A percentile compares a stretch with the other conserved stretches of the same genome.
Evolutionary conservation across 2,329 filamentous ascomycete genomes (phyloP).

Genomic region (Epicoccum sorghinum): DNA sequence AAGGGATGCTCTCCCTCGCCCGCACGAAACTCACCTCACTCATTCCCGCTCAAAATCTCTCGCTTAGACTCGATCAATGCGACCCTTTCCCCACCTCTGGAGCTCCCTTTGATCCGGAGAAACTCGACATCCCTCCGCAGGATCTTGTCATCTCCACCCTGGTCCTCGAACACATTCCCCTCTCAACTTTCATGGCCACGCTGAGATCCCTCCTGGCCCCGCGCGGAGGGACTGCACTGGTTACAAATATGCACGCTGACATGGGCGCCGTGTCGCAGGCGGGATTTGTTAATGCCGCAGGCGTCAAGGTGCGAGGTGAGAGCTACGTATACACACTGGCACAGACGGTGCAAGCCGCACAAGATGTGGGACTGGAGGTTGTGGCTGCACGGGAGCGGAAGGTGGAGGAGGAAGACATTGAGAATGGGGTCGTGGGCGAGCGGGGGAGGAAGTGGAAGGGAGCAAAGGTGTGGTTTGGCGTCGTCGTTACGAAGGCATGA

Average conservation of each 20-base stretch:
- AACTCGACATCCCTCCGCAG: conserved; percentile 29
- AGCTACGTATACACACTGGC: conserved; percentile 63
- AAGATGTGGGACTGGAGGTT: conserved; percentile 39
- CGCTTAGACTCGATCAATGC: conserved; percentile 28
- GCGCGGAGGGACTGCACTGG: conserved; percentile 56
- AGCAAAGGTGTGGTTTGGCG: conserved; percentile 48
- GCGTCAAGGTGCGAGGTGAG: conserved; percentile 62
- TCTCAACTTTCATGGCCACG: conserved; percentile 57
- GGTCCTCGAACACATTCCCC: conserved; percentile 68
- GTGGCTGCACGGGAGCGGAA: conserved; percentile 35
- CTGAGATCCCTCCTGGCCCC: conserved; percentile 51
- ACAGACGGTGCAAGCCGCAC: conserved; percentile 60
- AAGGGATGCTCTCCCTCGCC: conserved; percentile 64
- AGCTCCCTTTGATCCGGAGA: conserved; percentile 2
- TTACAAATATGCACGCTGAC: conserved; percentile 73
- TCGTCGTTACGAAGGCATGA: conserved; percentile 38
- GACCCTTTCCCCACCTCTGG: conserved; percentile 35
- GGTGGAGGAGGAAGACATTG: conserved; percentile 39
- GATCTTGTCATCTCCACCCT: conserved; percentile 65
- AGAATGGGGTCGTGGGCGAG: conserved; percentile 36
- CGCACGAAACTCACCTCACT: conserved; percentile 39
- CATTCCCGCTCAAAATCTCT: not conserved
- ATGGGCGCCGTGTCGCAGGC: conserved; percentile 67
- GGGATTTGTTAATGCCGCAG: conserved; percentile 63
- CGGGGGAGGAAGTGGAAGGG: conserved; percentile 51